Evolutionary conservation across 371 early-diverging fungal genomes (phyloP).

Genomic region (Funneliformis caledonium): DNA sequence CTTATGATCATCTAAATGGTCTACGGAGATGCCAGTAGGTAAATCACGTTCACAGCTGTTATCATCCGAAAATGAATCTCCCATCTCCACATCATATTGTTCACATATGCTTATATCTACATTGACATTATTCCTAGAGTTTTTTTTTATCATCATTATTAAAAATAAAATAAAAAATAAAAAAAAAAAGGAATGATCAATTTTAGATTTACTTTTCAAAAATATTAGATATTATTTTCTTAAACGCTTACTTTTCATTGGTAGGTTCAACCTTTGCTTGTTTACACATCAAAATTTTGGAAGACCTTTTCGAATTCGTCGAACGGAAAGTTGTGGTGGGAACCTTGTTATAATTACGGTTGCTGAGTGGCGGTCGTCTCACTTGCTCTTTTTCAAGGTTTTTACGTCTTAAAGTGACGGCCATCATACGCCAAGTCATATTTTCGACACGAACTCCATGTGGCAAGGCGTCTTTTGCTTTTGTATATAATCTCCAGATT

Average conservation of each 20-base stretch:
- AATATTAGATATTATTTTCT: too few relatives aligned
- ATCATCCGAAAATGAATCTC: background rate
- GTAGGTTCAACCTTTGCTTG: too few relatives aligned
- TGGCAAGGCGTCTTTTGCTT: slow-evolving; percentile 69
- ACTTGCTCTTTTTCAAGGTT: slow-evolving; percentile 47
- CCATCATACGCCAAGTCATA: slow-evolving; percentile 76
- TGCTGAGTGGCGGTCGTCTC: background rate
- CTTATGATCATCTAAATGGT: background rate
- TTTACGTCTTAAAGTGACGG: slow-evolving; percentile 59
- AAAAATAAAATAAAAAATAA: too few relatives aligned
- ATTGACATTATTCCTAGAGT: background rate
- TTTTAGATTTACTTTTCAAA: too few relatives aligned
- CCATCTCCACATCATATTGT: slow-evolving; percentile 22
- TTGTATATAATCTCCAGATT: slow-evolving; percentile 73
- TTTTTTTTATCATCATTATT: too few relatives aligned
- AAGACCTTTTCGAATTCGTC: too few relatives aligned
- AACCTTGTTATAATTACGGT: background rate
- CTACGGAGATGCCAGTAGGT: too few relatives aligned
- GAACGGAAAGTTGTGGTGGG: too few relatives aligned
- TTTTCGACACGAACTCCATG: slow-evolving; percentile 71
- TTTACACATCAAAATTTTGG: too few relatives aligned
- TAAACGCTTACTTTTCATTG: too few relatives aligned
- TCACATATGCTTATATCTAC: background rate
- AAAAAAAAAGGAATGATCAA: too few relatives aligned
- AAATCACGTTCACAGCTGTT: background rate